Conservation (phyloP, 352 stramenopile genomes). For the Phytophthora cactorum region DNA sequence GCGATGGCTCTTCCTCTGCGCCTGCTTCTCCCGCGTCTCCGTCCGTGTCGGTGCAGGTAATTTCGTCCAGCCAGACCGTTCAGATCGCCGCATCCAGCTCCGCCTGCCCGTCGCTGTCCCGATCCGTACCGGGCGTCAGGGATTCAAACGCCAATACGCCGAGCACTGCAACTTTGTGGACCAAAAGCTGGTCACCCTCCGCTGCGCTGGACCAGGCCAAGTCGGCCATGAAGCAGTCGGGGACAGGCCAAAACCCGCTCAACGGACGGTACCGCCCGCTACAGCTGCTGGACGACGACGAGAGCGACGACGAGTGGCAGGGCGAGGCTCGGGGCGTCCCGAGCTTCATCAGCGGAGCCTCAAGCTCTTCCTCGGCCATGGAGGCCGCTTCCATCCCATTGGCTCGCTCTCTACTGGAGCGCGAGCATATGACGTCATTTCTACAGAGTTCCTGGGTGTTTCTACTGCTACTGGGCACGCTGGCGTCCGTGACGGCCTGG, state of each 20-base stretch:
- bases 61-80: not conserved
- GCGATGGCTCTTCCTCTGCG: slow-evolving; percentile 12
- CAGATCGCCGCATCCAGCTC: slow-evolving; percentile 10
- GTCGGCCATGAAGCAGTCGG: slow-evolving; percentile 28
- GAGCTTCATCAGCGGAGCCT: slow-evolving; percentile 6
- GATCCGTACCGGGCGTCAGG: not conserved
- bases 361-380: slow-evolving; percentile 8
- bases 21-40: slow-evolving; percentile 2
- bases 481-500: slow-evolving; percentile 70
- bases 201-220: slow-evolving; percentile 22
- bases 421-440: slow-evolving; percentile 64
- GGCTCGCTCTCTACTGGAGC: slow-evolving; percentile 44
- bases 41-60: slow-evolving; percentile 16
- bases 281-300: slow-evolving; percentile 35
- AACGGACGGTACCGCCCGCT: slow-evolving; percentile 35
- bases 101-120: not conserved
- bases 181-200: slow-evolving; percentile 24
- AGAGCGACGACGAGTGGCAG: slow-evolving; percentile 38
- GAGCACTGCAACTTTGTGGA: slow-evolving; percentile 16
- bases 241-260: slow-evolving; percentile 3
- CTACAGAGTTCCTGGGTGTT: slow-evolving; percentile 82
- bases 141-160: not conserved
- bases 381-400: slow-evolving; percentile 38
- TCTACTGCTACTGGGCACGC: slow-evolving; percentile 60
- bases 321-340: slow-evolving; percentile 23